Percentiles rank a stretch among this genome's conserved stretches.
Conservation (phyloP, 352 stramenopile genomes). For the Plasmopara viticola region DNA sequence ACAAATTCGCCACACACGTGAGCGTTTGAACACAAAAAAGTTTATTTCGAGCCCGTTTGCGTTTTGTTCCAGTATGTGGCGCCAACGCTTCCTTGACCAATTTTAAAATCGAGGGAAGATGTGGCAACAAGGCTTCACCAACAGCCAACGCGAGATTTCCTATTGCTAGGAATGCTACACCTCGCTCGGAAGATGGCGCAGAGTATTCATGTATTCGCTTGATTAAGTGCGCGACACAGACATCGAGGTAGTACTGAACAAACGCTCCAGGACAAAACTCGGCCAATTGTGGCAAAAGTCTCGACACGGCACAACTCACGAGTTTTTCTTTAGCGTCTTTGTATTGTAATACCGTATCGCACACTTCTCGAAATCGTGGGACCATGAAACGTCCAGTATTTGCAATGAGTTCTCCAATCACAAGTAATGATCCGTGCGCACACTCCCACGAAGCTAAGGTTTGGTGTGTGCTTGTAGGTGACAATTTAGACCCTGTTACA, state of each 20-base stretch:
- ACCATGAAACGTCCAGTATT: constrained; percentile 96
- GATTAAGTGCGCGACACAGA: constrained; percentile 77
- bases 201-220: constrained; percentile 67
- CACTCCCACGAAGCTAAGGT: constrained; percentile 55
- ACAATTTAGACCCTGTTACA: constrained; percentile 10
- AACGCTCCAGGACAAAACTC: constrained; percentile 91
- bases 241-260: constrained; percentile 89
- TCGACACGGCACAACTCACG: constrained; percentile 74
- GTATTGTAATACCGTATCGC: constrained; percentile 90
- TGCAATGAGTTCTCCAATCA: constrained; percentile 91
- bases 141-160: constrained; percentile 90
- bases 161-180: constrained; percentile 89
- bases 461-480: constrained; percentile 6
- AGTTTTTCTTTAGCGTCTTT: constrained; percentile 85
- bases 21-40: constrained; percentile 80
- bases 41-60: constrained; percentile 62
- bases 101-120: constrained; percentile 72
- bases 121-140: constrained; percentile 78
- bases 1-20: constrained; percentile 71
- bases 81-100: constrained; percentile 71
- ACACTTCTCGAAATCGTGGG: constrained; percentile 94
- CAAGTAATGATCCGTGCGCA: constrained; percentile 93
- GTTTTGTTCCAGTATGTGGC: constrained; percentile 31
- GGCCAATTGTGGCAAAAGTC: constrained; percentile 91
- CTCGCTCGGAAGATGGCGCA: constrained; percentile 45